Base-by-base conservation (phyloP, 352 stramenopile species). In the Globisporangium iwayamae region DNA sequence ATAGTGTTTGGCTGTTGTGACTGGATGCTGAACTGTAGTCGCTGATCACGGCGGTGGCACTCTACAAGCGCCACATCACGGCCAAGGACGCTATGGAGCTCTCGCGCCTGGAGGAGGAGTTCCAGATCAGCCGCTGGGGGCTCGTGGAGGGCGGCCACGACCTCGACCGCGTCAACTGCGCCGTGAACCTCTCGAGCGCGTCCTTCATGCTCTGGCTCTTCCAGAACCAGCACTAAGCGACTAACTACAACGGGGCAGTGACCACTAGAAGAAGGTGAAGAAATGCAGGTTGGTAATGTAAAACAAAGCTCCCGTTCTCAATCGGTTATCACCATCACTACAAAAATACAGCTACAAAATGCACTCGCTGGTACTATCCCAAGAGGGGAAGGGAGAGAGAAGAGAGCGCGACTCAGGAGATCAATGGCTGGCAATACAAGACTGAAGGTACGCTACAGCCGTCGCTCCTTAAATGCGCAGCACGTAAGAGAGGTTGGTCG, bases 121-220 rank as follows among this genome's bases (percentile, higher is more conserved):
- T 93, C 73, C 85, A 96, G 78, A 96, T 96, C 66, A 81, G 75
- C 59, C 82, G 85, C 53, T 96, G 88, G 88, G 88, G 88, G 2
- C 77, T 96, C 61, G 88, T 96, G 20, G 88, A 96, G 66, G 88
- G 88, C 39, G 88, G 88, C 62, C 88, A 96, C 64, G 88, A 96
- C 69, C 75, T 96, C 25, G 88, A 96, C 69, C 85, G 88, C 63
- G 88, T 94, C 41, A 94, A 96, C 72, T 93, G 82, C 70, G 71
- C 74, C 5, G 85, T 94, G 32, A 87, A 87, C 69, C 64, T 96
- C 43, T 90, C 87, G 25, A 95, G 86, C 68, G 85, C 88, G 32
- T 94, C 85, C 45, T 88, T 91, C 63, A 79, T 96, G 61, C 72
- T 96, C 46, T 95, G 78, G 74, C 70, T 96, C 39, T 74, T 93